Base-by-base conservation (phyloP, 164 flowering plant species). In the Stephania yunnanensis region DNA sequence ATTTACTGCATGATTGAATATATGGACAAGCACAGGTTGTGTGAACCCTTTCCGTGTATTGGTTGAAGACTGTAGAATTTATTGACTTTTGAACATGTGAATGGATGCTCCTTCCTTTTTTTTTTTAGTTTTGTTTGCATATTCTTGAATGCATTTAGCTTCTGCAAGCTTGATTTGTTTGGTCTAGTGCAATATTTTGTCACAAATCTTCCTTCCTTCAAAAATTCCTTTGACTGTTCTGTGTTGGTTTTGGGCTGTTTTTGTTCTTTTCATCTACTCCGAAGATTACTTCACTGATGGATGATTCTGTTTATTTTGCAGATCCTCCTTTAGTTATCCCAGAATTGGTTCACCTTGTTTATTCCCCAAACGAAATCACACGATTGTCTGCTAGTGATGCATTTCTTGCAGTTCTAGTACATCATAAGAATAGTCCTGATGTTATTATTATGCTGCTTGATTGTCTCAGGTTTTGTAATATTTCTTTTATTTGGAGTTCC, bases 291-390 rank as follows among this genome's bases (percentile, higher is more conserved):
- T 74, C 71, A 46, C 71, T 45, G 53, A 48, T 48, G 53, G 19
- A 42, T 4, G 36, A 71, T 29, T 67, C 22, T 19, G 73, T 79
- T 79, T 70, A 73, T 80, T 50, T 65, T 85, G 86, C 89, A 93
- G 98, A 90, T 61, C 92, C 93, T 68, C 73, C 83, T 13, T 52
- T 90, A n/a, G 87, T 89, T 71, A 79, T 93, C 86, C 89, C 94
- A 71, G 76, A 85, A 22, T 74, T 93, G 50, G 83, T 89, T 73
- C 76, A 30, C 22, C 89, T 81, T 70, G 75, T 83, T 74, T 88
- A 79, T 74, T 78, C 85, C 13, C 75, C 80, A 13, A 72, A 84
- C 73, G 84, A 81, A 75, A 80, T 69, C 30, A 73, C 83, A 5
- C 83, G 76, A 46, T 81, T 81, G 71, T 81, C 80, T 69, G 88